These are phyloP conservation scores for Amylostereum areolatum DNA, from an alignment of 1,284 basidiomycete genomes.

Conservation along the genomic window DNA sequence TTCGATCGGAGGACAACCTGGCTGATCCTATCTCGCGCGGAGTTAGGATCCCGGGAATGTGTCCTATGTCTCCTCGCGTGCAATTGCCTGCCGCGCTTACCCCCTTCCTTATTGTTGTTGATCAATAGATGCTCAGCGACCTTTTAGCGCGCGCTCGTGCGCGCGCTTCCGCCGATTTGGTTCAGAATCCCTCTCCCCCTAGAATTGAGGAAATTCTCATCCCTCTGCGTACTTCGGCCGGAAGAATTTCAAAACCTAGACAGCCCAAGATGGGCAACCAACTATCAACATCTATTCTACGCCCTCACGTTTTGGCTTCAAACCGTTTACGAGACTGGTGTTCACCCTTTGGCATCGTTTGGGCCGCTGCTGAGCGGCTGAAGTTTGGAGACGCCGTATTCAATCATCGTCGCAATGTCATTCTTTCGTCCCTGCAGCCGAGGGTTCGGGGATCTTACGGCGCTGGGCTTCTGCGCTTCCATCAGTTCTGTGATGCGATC, in stretches of 20 bases:
- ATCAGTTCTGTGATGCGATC: neutral
- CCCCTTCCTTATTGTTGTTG: neutral
- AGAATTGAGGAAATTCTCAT: neutral
- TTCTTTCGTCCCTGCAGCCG: neutral
- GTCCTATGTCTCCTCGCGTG: neutral
- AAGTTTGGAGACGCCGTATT: neutral
- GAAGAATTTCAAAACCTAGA: neutral
- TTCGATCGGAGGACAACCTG: slow-evolving; percentile 23
- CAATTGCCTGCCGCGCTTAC: neutral
- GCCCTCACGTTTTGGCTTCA: neutral
- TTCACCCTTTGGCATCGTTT: neutral
- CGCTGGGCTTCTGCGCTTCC: neutral
- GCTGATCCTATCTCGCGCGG: slow-evolving; percentile 30
- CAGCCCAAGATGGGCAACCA: neutral
- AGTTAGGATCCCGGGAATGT: neutral
- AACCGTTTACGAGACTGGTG: neutral
- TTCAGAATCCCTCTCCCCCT: no score
- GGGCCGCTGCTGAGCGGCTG: neutral
- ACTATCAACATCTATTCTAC: neutral
- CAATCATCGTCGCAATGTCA: neutral
- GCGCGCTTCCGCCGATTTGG: no score
- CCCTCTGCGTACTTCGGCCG: neutral
- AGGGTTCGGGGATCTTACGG: neutral
- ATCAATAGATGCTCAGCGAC: neutral
- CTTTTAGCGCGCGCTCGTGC: no score